Evolutionary conservation across 768 basidiomycete genomes (phyloP).

Genomic region (Trametes meyenii): DNA sequence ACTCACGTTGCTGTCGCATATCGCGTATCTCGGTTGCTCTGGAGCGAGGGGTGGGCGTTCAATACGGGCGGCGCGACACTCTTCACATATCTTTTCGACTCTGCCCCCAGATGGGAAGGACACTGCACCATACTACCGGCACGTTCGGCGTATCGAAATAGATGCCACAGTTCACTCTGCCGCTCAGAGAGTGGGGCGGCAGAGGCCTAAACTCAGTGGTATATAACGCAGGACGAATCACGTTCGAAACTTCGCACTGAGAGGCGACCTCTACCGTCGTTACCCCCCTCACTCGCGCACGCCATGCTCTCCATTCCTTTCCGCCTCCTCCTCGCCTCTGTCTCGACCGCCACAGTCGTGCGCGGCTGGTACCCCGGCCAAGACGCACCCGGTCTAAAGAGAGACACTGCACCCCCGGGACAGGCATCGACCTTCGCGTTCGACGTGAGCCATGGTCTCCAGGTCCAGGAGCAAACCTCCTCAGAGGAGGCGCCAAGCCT

Average conservation of each 20-base stretch:
- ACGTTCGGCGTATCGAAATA: constrained; percentile 1
- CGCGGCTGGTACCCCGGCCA: constrained; percentile 14
- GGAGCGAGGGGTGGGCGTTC: neutral
- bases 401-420: constrained; percentile 20
- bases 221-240: neutral
- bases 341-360: constrained; percentile 6
- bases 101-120: neutral
- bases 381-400: constrained; percentile 20
- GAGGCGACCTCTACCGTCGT: neutral
- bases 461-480: constrained; percentile 25
- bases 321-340: constrained; percentile 11
- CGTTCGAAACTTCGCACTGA: neutral
- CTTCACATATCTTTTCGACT: neutral
- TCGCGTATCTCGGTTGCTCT: constrained; percentile 1
- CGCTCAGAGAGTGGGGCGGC: neutral
- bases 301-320: constrained; percentile 15
- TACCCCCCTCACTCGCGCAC: neutral
- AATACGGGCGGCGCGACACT: constrained; percentile 8
- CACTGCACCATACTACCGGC: neutral
- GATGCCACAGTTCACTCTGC: neutral
- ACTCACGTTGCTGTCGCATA: neutral
- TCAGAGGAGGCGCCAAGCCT: constrained; percentile 23
- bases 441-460: constrained; percentile 24
- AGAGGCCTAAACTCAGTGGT: neutral
- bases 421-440: constrained; percentile 13